These are phyloP conservation scores for Vitis labrusca DNA, from an alignment of 164 flowering plant genomes.

Conservation along the genomic window DNA sequence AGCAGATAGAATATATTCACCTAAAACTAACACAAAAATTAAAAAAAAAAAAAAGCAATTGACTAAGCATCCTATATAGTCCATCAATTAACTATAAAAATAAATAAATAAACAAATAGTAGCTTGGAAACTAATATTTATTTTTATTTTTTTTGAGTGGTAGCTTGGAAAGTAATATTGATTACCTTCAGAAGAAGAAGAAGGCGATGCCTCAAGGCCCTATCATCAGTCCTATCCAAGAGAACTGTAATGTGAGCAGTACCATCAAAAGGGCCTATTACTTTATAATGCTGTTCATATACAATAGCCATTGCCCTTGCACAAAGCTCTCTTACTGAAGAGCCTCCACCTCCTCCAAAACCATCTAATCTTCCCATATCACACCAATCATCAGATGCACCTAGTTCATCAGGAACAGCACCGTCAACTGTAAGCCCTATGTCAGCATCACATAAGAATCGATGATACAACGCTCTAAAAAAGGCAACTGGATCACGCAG, in stretches of 20 bases:
- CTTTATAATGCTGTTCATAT: constrained; percentile 84
- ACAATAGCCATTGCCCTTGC: constrained; percentile 99
- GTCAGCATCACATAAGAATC: constrained; percentile 97
- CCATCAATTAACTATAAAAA: no score
- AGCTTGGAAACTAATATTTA: no score
- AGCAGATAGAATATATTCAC: no score
- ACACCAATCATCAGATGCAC: constrained; percentile 99
- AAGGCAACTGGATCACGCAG: constrained; percentile 95
- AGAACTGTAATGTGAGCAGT: constrained; percentile 94
- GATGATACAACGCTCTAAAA: constrained; percentile 92
- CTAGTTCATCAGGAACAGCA: constrained; percentile 92
- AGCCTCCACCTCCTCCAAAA: constrained; percentile 98
- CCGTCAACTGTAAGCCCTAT: constrained; percentile 95
- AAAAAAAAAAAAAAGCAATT: no score
- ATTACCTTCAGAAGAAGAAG: constrained; percentile 86
- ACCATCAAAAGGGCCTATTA: constrained; percentile 91
- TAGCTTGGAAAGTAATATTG: no score
- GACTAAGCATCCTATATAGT: no score
- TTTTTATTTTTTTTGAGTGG: no score
- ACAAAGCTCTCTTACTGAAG: constrained; percentile 96
- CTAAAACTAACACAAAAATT: no score
- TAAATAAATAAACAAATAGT: no score
- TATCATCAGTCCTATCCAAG: constrained; percentile 92
- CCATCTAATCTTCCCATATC: constrained; percentile 99
- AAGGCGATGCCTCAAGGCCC: constrained; percentile 91